Percentiles rank a stretch among this genome's conserved stretches.
phyloP scores from a whole-genome alignment of 257 asterid species.

The Jacaranda mimosifolia region DNA sequence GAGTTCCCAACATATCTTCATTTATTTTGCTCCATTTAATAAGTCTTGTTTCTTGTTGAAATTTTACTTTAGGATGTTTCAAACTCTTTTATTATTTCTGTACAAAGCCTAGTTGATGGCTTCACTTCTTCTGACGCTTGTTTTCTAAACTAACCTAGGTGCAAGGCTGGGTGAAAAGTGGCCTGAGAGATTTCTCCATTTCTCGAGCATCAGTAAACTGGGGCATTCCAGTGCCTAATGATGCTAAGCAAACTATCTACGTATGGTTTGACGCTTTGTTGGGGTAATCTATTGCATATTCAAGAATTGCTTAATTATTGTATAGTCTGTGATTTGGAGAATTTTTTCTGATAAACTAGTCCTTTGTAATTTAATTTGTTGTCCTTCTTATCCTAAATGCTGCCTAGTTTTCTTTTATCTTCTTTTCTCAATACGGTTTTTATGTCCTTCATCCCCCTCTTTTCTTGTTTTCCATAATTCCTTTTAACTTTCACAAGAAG shows the following conservation, averaged over 20 bases:
- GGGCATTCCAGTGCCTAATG: conserved; percentile 94
- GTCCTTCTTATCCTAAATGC: background rate
- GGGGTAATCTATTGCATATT: conserved; percentile 72
- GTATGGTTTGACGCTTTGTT: conserved; percentile 99
- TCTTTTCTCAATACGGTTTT: background rate
- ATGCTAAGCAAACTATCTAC: conserved; percentile 84
- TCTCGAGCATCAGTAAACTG: conserved; percentile 90
- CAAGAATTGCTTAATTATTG: conserved; percentile 19
- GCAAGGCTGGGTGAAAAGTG: conserved; percentile 95
- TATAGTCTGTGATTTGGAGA: conserved; percentile 19
- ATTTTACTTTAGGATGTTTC: background rate
- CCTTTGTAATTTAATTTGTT: background rate
- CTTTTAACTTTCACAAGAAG: background rate
- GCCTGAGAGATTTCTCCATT: conserved; percentile 92
- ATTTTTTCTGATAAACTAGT: background rate
- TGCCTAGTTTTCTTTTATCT: conserved; percentile 29
- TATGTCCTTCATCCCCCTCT: background rate
- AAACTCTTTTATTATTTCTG: background rate
- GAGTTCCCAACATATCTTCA: background rate
- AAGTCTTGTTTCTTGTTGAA: background rate
- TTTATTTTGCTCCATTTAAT: background rate
- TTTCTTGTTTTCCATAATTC: background rate
- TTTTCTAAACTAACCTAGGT: conserved; percentile 58
- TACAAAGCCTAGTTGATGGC: conserved; percentile 1
- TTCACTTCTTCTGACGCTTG: conserved; percentile 24